Percentiles rank a stretch among this genome's conserved stretches.
Evolutionary conservation across 257 asterid genomes (phyloP).

Genomic region (Solanum rostratum): DNA sequence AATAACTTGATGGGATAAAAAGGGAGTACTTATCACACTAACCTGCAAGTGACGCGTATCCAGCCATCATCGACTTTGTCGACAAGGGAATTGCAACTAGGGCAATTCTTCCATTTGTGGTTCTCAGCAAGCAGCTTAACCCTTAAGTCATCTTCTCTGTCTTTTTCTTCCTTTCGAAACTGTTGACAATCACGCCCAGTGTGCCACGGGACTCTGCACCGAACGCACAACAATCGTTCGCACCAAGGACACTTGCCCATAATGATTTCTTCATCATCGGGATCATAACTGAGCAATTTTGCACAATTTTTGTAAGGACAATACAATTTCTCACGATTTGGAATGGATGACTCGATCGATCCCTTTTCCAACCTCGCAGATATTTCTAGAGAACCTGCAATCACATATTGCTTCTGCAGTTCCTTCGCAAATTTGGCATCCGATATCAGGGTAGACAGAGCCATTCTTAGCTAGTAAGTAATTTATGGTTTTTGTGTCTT

Average conservation of each 20-base stretch:
- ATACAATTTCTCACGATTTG: constrained; percentile 14
- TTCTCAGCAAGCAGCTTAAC: constrained; percentile 2
- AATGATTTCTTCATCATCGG: background rate
- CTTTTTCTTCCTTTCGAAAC: constrained; percentile 8
- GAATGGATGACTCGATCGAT: constrained; percentile 24
- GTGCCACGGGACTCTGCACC: constrained; percentile 18
- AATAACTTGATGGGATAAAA: too few relatives aligned
- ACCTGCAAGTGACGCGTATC: constrained; percentile 19
- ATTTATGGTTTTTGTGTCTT: too few relatives aligned
- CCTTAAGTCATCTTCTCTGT: constrained; percentile 6
- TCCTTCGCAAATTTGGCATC: background rate
- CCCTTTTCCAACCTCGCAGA: constrained; percentile 20
- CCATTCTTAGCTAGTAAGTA: background rate
- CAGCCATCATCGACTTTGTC: constrained; percentile 16
- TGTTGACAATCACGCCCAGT: constrained; percentile 6
- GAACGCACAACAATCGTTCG: constrained; percentile 10
- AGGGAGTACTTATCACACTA: too few relatives aligned
- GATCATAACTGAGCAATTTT: constrained; percentile 9
- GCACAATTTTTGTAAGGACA: constrained; percentile 25
- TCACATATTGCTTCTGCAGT: background rate
- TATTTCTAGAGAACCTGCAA: background rate
- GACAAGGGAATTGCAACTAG: constrained; percentile 6
- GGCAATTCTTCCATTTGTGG: constrained; percentile 15
- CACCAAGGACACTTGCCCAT: constrained; percentile 12
- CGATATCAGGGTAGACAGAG: background rate